Conservation (phyloP, 495 filamentous ascomycete genomes). For the Podospora bellae-mahoneyi region DNA sequence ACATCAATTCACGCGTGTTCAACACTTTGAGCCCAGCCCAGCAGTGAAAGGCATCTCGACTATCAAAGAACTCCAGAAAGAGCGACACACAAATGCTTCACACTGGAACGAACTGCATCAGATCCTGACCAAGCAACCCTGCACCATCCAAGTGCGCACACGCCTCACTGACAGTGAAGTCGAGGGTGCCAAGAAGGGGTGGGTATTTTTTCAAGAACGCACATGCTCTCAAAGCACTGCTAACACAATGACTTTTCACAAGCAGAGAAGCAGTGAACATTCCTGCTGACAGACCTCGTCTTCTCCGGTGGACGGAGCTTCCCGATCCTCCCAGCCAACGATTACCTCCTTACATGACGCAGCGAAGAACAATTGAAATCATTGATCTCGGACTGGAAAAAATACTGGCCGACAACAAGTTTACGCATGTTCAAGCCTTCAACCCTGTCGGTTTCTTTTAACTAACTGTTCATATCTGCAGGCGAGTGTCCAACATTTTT, state of each 20-base stretch:
- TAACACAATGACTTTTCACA: not conserved
- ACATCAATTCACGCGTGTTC: conserved; percentile 35
- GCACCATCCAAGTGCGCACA: conserved; percentile 39
- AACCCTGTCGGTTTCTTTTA: not conserved
- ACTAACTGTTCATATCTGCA: conserved; percentile 13
- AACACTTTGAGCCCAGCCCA: conserved; percentile 32
- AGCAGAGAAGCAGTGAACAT: not conserved
- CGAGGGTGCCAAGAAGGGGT: conserved; percentile 19
- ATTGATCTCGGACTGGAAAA: conserved; percentile 18
- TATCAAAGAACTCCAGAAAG: conserved; percentile 35
- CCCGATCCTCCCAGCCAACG: conserved; percentile 39
- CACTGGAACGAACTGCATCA: conserved; percentile 42
- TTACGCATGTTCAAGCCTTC: conserved; percentile 24
- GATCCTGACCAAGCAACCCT: conserved; percentile 39
- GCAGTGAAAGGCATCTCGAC: conserved; percentile 20
- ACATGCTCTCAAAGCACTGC: not conserved
- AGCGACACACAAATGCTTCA: conserved; percentile 25
- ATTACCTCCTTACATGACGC: conserved; percentile 29
- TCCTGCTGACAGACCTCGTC: conserved; percentile 10
- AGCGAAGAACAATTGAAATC: conserved; percentile 39
- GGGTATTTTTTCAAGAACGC: not conserved
- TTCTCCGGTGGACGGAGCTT: conserved; percentile 42
- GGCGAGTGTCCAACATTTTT: conserved; percentile 38
- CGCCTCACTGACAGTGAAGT: conserved; percentile 34
- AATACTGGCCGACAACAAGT: conserved; percentile 36